Evolutionary conservation across 2,329 filamentous ascomycete genomes (phyloP).

Genomic region (Diaporthe capsici): DNA sequence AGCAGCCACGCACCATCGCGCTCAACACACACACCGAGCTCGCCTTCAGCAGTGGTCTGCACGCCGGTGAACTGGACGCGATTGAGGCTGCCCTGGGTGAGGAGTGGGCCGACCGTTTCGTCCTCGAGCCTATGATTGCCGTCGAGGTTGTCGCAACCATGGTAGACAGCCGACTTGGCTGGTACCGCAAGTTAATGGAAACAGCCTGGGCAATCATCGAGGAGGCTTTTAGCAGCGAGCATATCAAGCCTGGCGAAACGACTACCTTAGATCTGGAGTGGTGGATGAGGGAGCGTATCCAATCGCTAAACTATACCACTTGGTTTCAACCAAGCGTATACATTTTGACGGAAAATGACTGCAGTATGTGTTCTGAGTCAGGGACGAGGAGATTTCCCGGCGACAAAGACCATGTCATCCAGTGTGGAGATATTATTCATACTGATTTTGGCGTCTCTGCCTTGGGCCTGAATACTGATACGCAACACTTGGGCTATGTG

Average conservation of each 20-base stretch:
- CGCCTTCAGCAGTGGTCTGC: conserved; percentile 62
- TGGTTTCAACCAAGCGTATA: conserved; percentile 66
- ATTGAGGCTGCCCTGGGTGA: conserved; percentile 53
- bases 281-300: conserved; percentile 65
- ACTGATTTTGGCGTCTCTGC: conserved; percentile 65
- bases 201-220: conserved; percentile 66
- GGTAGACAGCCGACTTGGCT: conserved; percentile 55
- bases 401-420: conserved; percentile 50
- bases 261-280: conserved; percentile 63
- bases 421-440: conserved; percentile 62
- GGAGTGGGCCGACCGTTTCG: conserved; percentile 56
- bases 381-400: conserved; percentile 34
- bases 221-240: conserved; percentile 59
- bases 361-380: conserved; percentile 36
- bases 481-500: conserved; percentile 65
- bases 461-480: conserved; percentile 63
- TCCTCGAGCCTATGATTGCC: conserved; percentile 59
- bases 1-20: conserved; percentile 56
- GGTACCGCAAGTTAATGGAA: conserved; percentile 62
- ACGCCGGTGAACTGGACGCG: conserved; percentile 61
- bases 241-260: conserved; percentile 59
- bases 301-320: conserved; percentile 64
- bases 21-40: conserved; percentile 61
- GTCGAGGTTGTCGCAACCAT: conserved; percentile 63
- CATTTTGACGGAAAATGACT: conserved; percentile 53